phyloP scores from a whole-genome alignment of 768 basidiomycete genomes.

The Panaeolus papilionaceus region DNA sequence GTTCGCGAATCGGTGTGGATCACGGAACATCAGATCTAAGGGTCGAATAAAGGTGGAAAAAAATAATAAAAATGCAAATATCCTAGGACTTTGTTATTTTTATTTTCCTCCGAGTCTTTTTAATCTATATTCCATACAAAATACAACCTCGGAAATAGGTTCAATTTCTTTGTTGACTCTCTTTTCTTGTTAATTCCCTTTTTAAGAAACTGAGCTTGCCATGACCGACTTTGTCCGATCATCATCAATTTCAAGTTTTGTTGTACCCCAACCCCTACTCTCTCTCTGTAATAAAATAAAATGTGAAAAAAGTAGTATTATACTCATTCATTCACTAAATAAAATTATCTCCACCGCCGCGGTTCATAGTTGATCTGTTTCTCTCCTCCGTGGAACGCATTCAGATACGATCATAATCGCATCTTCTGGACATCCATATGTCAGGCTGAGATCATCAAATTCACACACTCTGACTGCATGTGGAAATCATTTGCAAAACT shows the following conservation, averaged over 20 bases:
- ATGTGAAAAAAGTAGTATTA: no score
- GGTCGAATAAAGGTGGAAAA: slow-evolving; percentile 60
- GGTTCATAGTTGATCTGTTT: slow-evolving; percentile 36
- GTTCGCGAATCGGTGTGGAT: slow-evolving; percentile 56
- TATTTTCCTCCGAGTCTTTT: no score
- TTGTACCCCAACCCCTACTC: no score
- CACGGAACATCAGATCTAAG: slow-evolving; percentile 77
- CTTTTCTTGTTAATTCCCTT: slow-evolving; percentile 27
- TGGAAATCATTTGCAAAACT: slow-evolving; percentile 34
- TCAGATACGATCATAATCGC: slow-evolving; percentile 33
- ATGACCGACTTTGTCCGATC: slow-evolving; percentile 47
- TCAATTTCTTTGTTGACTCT: background rate
- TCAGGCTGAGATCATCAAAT: slow-evolving; percentile 40
- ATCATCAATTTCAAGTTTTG: slow-evolving; percentile 18
- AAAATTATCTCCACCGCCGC: slow-evolving; percentile 43
- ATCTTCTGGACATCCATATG: slow-evolving; percentile 40
- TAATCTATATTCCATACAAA: no score
- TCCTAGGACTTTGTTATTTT: slow-evolving; percentile 38
- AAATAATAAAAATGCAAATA: slow-evolving; percentile 34
- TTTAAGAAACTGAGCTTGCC: slow-evolving; percentile 30
- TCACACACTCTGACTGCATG: slow-evolving; percentile 37
- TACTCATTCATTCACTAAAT: background rate
- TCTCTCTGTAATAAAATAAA: no score
- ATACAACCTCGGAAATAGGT: background rate
- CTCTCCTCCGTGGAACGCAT: slow-evolving; percentile 43